Conservation (phyloP, 345 rosid genomes). For the Raphanus sativus region DNA sequence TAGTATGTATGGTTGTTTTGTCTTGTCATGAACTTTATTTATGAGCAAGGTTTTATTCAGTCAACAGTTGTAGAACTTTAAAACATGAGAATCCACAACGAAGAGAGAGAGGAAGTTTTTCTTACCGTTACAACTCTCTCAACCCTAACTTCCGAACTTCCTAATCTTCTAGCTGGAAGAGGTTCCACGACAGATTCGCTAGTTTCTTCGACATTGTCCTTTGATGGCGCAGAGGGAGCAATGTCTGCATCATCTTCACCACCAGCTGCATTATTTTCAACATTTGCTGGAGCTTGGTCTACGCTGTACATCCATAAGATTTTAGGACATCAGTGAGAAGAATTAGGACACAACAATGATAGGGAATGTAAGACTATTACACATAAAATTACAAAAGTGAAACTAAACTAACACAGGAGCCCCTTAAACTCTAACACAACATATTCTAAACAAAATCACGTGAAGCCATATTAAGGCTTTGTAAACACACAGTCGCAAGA, state of each 20-base stretch:
- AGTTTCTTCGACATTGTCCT: slow-evolving; percentile 40
- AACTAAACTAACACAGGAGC: slow-evolving; percentile 1
- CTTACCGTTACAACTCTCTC: slow-evolving; percentile 49
- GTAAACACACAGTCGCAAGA: slow-evolving; percentile 5
- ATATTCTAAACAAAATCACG: too few relatives aligned
- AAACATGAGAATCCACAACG: background rate
- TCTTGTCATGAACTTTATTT: background rate
- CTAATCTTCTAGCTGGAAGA: slow-evolving; percentile 41
- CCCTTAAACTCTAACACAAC: background rate
- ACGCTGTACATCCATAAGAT: slow-evolving; percentile 43
- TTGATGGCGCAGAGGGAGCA: slow-evolving; percentile 35
- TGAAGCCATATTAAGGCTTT: slow-evolving; percentile 11
- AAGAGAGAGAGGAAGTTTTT: slow-evolving; percentile 20
- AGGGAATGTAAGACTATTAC: too few relatives aligned
- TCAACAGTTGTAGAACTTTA: background rate
- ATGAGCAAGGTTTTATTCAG: slow-evolving; percentile 9
- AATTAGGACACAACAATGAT: slow-evolving; percentile 16
- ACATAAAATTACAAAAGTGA: background rate
- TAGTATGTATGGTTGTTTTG: slow-evolving; percentile 3
- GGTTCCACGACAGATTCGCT: slow-evolving; percentile 40
- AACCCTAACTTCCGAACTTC: slow-evolving; percentile 42
- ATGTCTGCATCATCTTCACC: slow-evolving; percentile 33
- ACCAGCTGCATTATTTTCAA: slow-evolving; percentile 35
- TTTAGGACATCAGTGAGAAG: slow-evolving; percentile 11
- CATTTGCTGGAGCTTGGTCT: slow-evolving; percentile 41